These are phyloP conservation scores for Ogataea neopini DNA, from an alignment of 805 yeast species.

Conservation along the genomic window DNA sequence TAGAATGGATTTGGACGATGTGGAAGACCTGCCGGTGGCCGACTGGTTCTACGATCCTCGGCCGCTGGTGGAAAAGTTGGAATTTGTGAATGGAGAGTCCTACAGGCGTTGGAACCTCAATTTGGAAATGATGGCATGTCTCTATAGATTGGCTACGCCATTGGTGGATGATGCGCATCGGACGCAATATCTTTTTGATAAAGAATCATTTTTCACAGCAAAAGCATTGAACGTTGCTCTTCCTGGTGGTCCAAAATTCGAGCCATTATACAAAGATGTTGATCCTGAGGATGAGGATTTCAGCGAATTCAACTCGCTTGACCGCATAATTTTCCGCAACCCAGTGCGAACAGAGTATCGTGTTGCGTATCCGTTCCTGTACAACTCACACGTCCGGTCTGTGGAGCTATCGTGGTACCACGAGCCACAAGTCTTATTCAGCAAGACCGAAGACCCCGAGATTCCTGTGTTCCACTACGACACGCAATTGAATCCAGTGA, in stretches of 20 bases:
- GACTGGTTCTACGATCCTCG: slow-evolving; percentile 83
- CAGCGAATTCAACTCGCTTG: slow-evolving; percentile 88
- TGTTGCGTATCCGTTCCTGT: slow-evolving; percentile 84
- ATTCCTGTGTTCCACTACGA: slow-evolving; percentile 59
- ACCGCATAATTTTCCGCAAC: slow-evolving; percentile 77
- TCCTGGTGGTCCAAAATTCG: slow-evolving; percentile 97
- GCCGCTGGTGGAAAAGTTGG: slow-evolving; percentile 62
- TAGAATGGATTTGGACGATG: slow-evolving; percentile 60
- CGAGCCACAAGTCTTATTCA: slow-evolving; percentile 56
- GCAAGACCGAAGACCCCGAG: slow-evolving; percentile 49
- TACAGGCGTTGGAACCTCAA: slow-evolving; percentile 72
- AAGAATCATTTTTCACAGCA: slow-evolving; percentile 81
- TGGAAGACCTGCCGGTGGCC: slow-evolving; percentile 57
- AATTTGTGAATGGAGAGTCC: slow-evolving; percentile 71
- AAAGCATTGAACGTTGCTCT: slow-evolving; percentile 84
- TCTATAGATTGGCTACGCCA: slow-evolving; percentile 72
- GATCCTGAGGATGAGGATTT: slow-evolving; percentile 71
- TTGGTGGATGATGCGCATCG: slow-evolving; percentile 66
- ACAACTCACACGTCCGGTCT: slow-evolving; percentile 72
- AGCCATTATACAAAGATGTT: slow-evolving; percentile 71
- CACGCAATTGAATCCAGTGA: slow-evolving; percentile 56
- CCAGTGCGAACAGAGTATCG: slow-evolving; percentile 80
- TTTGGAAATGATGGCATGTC: slow-evolving; percentile 58
- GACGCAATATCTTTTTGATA: slow-evolving; percentile 71
- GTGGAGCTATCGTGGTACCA: slow-evolving; percentile 65